Percentiles rank a stretch among this genome's conserved stretches.
Conservation (phyloP, 2,329 filamentous ascomycete genomes). For the Daldinia sp. region DNA sequence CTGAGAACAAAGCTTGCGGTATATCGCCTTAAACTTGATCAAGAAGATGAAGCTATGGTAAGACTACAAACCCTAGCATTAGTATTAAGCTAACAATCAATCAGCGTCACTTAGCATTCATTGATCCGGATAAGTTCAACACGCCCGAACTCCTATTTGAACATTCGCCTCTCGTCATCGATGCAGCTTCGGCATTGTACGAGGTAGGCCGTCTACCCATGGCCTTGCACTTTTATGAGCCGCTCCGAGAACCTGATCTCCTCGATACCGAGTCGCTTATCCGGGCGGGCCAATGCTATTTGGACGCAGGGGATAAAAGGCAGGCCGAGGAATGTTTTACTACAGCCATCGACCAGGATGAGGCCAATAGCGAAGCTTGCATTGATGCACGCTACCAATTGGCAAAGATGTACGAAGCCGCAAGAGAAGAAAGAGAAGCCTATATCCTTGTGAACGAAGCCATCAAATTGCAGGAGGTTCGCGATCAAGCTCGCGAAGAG, state of each 20-base stretch:
- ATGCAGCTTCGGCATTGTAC: slow-evolving; percentile 63
- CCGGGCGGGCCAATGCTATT: slow-evolving; percentile 73
- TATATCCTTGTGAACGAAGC: slow-evolving; percentile 80
- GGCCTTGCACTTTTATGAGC: slow-evolving; percentile 65
- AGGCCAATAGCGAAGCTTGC: slow-evolving; percentile 59
- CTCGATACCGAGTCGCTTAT: slow-evolving; percentile 62
- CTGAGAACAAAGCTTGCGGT: slow-evolving; percentile 84
- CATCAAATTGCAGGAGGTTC: slow-evolving; percentile 66
- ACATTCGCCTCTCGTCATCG: slow-evolving; percentile 81
- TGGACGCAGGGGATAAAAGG: slow-evolving; percentile 66
- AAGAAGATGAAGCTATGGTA: slow-evolving; percentile 78
- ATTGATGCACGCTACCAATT: slow-evolving; percentile 81
- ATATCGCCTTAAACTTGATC: slow-evolving; percentile 77
- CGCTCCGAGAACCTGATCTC: slow-evolving; percentile 57
- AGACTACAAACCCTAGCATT: slow-evolving; percentile 45
- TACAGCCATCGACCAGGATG: slow-evolving; percentile 75
- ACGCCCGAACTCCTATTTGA: slow-evolving; percentile 63
- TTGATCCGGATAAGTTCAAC: slow-evolving; percentile 69
- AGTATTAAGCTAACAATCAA: slow-evolving; percentile 33
- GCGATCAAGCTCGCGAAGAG: slow-evolving; percentile 47
- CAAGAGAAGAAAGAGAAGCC: slow-evolving; percentile 77
- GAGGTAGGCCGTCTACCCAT: slow-evolving; percentile 46
- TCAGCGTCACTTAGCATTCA: slow-evolving; percentile 72
- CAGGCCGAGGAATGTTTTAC: slow-evolving; percentile 82
- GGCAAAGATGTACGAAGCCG: slow-evolving; percentile 83